A percentile compares a stretch with the other conserved stretches of the same genome.
Conservation (phyloP, 495 filamentous ascomycete species). For the Rusavskia elegans region DNA sequence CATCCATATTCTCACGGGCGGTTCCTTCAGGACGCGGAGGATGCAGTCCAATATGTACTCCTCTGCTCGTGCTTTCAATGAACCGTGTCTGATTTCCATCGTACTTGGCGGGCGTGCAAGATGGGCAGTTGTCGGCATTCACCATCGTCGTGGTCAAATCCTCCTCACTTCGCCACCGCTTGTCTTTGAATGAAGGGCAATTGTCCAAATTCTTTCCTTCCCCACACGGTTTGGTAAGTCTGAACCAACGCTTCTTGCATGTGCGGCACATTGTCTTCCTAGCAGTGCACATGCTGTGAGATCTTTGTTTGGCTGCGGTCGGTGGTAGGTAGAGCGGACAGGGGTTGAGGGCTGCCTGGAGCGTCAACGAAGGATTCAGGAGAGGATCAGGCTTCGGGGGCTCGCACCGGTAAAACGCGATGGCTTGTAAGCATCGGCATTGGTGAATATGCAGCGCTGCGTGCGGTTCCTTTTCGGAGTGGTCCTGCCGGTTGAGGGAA, state of each 20-base stretch:
- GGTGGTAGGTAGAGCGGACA: too few relatives aligned
- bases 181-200: constrained; percentile 20
- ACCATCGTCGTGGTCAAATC: background rate
- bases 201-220: constrained; percentile 21
- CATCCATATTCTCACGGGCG: background rate
- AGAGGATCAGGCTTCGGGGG: too few relatives aligned
- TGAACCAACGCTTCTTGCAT: constrained; percentile 25
- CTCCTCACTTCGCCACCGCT: constrained; percentile 1
- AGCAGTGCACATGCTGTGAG: constrained; percentile 23
- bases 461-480: too few relatives aligned
- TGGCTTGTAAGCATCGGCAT: too few relatives aligned
- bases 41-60: constrained; percentile 5
- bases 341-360: too few relatives aligned
- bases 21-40: background rate
- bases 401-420: too few relatives aligned
- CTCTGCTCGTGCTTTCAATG: constrained; percentile 10
- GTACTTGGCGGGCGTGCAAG: constrained; percentile 4
- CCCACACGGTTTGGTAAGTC: constrained; percentile 18
- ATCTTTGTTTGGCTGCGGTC: background rate
- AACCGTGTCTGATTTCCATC: constrained; percentile 14
- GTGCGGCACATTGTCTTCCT: constrained; percentile 17
- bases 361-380: too few relatives aligned
- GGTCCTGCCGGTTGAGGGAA: too few relatives aligned
- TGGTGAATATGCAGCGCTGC: too few relatives aligned
- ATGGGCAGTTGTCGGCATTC: background rate